Percentiles rank a stretch among this genome's conserved stretches.
Conservation (phyloP, 2,329 filamentous ascomycete genomes). For the Rhexocercosporidium sp. region DNA sequence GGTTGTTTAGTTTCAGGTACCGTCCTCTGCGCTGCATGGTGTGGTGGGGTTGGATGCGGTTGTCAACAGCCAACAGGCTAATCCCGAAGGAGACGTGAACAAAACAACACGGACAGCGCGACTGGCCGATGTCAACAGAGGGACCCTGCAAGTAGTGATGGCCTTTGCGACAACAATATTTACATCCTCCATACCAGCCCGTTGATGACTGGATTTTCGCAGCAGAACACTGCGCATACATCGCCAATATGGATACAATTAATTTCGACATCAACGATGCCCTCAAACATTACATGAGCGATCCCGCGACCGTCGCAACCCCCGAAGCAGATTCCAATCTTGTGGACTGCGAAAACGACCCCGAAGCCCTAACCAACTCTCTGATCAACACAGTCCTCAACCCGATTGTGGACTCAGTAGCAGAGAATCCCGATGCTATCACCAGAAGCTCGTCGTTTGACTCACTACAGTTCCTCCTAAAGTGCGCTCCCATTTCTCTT, state of each 20-base stretch:
- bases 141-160: too few species aligned
- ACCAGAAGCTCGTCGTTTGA: slow-evolving; percentile 81
- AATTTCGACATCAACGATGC: slow-evolving; percentile 96
- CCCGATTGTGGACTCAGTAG: slow-evolving; percentile 88
- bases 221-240: slow-evolving; percentile 24
- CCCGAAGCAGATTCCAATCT: slow-evolving; percentile 84
- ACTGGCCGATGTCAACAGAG: slow-evolving; percentile 27
- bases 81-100: slow-evolving; percentile 26
- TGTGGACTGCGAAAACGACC: slow-evolving; percentile 90
- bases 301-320: slow-evolving; percentile 81
- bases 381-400: slow-evolving; percentile 88
- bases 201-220: slow-evolving; percentile 31
- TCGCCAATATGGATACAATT: slow-evolving; percentile 69
- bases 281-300: slow-evolving; percentile 95
- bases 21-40: slow-evolving; percentile 12
- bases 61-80: slow-evolving; percentile 20
- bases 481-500: slow-evolving; percentile 75
- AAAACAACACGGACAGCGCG: slow-evolving; percentile 25
- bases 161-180: slow-evolving; percentile 32
- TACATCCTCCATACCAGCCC: slow-evolving; percentile 25
- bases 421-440: slow-evolving; percentile 89
- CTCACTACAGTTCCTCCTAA: slow-evolving; percentile 92
- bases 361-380: slow-evolving; percentile 74
- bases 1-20: slow-evolving; percentile 32
- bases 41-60: slow-evolving; percentile 28